Evolutionary conservation across 2,329 filamentous ascomycete genomes (phyloP).

Genomic region (Cordyceps farinosa): DNA sequence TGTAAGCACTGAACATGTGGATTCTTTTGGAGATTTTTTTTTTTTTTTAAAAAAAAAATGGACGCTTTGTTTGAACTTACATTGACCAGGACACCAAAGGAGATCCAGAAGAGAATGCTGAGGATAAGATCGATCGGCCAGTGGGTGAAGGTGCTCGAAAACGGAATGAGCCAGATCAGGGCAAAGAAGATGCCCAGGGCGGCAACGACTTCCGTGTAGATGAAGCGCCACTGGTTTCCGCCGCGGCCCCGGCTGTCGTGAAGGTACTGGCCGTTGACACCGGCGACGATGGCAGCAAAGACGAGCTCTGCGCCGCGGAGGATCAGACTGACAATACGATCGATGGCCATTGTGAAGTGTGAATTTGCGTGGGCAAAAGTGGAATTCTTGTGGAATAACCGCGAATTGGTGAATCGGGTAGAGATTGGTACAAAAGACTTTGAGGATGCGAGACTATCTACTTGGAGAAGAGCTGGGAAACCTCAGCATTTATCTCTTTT

Average conservation of each 20-base stretch:
- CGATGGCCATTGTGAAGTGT: conserved; percentile 34
- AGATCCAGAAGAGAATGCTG: conserved; percentile 66
- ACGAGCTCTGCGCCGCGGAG: conserved; percentile 52
- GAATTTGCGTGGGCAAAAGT: background rate
- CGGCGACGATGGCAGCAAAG: conserved; percentile 69
- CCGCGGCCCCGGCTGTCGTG: conserved; percentile 45
- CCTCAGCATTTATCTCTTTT: background rate
- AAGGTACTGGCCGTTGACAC: conserved; percentile 65
- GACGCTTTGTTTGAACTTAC: conserved; percentile 36
- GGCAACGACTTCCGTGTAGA: conserved; percentile 72
- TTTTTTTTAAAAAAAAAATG: background rate
- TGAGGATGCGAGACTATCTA: background rate
- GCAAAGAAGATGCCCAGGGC: conserved; percentile 65
- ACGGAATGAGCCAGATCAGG: conserved; percentile 70
- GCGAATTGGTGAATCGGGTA: background rate
- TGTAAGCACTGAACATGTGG: background rate
- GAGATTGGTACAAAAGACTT: background rate
- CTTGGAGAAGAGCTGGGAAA: background rate
- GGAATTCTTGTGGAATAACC: background rate
- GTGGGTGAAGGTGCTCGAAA: conserved; percentile 62
- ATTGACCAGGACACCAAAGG: conserved; percentile 63
- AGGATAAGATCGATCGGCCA: conserved; percentile 70
- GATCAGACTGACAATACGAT: conserved; percentile 38
- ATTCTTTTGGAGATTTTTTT: too few species aligned
- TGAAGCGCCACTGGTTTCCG: conserved; percentile 61